Base-by-base conservation (phyloP, 768 basidiomycete species). In the Strobilomyces echinocephalus region DNA sequence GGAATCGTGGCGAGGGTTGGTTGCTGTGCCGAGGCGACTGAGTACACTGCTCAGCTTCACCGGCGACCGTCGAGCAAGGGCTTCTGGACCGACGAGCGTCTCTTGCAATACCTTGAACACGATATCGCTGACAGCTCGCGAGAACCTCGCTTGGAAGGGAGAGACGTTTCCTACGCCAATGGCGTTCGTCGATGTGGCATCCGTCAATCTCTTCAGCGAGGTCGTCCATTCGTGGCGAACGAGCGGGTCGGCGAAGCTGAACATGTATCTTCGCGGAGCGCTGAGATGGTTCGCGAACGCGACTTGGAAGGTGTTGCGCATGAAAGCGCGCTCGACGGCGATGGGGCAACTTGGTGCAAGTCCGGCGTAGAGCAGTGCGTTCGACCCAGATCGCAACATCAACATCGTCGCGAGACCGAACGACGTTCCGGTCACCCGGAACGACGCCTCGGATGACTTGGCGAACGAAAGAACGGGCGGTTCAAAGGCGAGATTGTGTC, bases 251-350 rank as follows among this genome's bases (percentile, higher is more conserved):
- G 87, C 83, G 40, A 97, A 84, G 57, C 90, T 93, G 76, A 97
- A 97, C 85, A 97, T 93, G 73, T 98, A 98, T 63, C 86, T 84
- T 60, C 93, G 81, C 69, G 87, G 89, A 50, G 74, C 54, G 30
- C 84, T 83, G 31, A 75, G 65, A 57, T 86, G 82, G 60, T 84
- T 84, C 36, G 76, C 57, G 73, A 98, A 97, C 2, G 92, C 85
- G 33, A 97, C 72, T 68, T 97, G 91, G 78, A 98, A 95, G 0
- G 95, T 97, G 66, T 97, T 89, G 54, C 86, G 83, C 95, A 97
- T 97, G 73, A 97, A 97, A 0, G 91, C 85, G 18, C 93, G 86
- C 65, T 95, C 93, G 55, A 95, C 84, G 20, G 80, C 76, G 61
- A 98, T 75, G 6, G 84, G 76, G 60, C 81, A 85, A 66, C 86